A percentile compares a stretch with the other conserved stretches of the same genome.
phyloP scores from a whole-genome alignment of 176 grass and related monocot genomes.

The Cymbopogon citratus region DNA sequence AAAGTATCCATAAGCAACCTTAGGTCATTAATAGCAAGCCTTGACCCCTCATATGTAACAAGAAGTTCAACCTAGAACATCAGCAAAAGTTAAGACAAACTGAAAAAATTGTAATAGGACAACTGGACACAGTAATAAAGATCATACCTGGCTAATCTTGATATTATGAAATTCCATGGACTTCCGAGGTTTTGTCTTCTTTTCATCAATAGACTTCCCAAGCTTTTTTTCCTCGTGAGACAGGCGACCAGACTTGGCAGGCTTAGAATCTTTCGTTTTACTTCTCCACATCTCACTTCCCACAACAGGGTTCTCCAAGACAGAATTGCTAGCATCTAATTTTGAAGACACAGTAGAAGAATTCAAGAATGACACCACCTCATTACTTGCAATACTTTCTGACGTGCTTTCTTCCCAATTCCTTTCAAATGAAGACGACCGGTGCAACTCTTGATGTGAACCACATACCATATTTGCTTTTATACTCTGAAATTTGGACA shows the following conservation, averaged over 20 bases:
- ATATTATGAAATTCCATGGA: slow-evolving; percentile 97
- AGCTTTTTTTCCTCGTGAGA: slow-evolving; percentile 90
- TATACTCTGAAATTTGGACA: slow-evolving; percentile 85
- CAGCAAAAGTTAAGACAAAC: slow-evolving; percentile 19
- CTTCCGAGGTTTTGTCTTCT: slow-evolving; percentile 69
- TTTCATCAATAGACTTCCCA: slow-evolving; percentile 84
- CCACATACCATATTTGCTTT: slow-evolving; percentile 98
- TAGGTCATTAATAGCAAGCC: slow-evolving; percentile 95
- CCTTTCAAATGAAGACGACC: slow-evolving; percentile 78
- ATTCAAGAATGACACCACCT: slow-evolving; percentile 55
- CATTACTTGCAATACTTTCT: slow-evolving; percentile 59
- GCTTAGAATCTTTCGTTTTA: slow-evolving; percentile 81
- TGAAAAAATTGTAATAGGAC: slow-evolving; percentile 24
- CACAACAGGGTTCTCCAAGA: slow-evolving; percentile 45
- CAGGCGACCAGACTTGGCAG: slow-evolving; percentile 61
- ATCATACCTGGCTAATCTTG: slow-evolving; percentile 91
- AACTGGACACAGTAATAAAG: slow-evolving; percentile 14
- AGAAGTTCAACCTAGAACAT: slow-evolving; percentile 79
- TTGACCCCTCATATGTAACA: slow-evolving; percentile 94
- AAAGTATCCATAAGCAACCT: slow-evolving; percentile 98
- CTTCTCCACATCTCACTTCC: slow-evolving; percentile 50
- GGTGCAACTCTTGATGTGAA: slow-evolving; percentile 73
- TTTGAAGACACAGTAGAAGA: slow-evolving; percentile 59
- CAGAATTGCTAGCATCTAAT: slow-evolving; percentile 48
- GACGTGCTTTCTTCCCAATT: slow-evolving; percentile 59